A percentile compares a stretch with the other conserved stretches of the same genome.
These are phyloP conservation scores for Odontarrhena argentea DNA, from an alignment of 345 rosid genomes.

Conservation along the genomic window DNA sequence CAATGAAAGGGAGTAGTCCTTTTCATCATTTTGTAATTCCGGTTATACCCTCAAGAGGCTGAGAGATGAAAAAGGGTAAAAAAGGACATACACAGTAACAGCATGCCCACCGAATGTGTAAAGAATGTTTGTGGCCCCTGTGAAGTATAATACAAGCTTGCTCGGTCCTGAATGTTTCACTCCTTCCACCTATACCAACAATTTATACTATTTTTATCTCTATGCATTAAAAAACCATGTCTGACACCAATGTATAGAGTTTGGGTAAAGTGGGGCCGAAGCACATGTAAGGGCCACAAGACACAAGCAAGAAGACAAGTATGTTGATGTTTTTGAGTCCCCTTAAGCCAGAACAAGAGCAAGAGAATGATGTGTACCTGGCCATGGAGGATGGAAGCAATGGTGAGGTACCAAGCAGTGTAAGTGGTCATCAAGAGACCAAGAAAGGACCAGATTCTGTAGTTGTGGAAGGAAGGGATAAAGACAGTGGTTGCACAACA, in stretches of 20 bases:
- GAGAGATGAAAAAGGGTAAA: conserved; percentile 27
- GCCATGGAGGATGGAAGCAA: conserved; percentile 93
- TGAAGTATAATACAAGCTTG: conserved; percentile 84
- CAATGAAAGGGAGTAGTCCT: conserved; percentile 29
- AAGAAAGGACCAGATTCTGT: conserved; percentile 98
- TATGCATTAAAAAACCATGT: conserved; percentile 27
- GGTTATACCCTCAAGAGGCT: conserved; percentile 14
- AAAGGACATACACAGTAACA: conserved; percentile 81
- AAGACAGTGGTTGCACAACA: conserved; percentile 98
- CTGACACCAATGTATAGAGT: conserved; percentile 36
- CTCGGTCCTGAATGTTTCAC: conserved; percentile 93
- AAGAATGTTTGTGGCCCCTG: conserved; percentile 99
- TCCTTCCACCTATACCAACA: conserved; percentile 65
- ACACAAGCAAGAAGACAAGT: conserved; percentile 38
- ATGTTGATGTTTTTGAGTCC: conserved; percentile 39
- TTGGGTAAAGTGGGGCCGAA: conserved; percentile 29
- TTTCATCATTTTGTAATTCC: conserved; percentile 13
- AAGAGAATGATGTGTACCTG: conserved; percentile 51
- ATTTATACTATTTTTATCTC: background rate
- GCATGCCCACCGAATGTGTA: conserved; percentile 99
- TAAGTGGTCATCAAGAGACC: conserved; percentile 98
- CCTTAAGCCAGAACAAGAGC: conserved; percentile 17
- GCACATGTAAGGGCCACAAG: conserved; percentile 35
- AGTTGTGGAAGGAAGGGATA: conserved; percentile 97
- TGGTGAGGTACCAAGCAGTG: conserved; percentile 97